These are phyloP conservation scores for Solanum arcanum DNA, from an alignment of 257 asterid species.

Conservation along the genomic window DNA sequence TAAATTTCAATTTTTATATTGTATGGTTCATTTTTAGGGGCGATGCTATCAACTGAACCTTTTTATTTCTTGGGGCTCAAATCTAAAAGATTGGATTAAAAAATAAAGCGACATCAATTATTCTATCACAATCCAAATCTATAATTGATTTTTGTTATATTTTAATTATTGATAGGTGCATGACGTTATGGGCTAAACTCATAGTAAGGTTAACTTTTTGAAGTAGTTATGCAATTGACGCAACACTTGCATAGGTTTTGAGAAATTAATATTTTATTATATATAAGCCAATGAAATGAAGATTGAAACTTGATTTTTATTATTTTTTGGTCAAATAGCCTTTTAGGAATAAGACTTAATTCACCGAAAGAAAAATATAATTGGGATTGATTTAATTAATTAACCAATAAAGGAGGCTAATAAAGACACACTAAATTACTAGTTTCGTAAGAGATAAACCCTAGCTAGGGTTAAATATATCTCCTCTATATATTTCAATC, in stretches of 20 bases:
- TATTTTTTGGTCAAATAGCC: neutral
- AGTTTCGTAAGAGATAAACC: neutral
- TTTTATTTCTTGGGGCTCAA: neutral
- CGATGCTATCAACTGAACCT: no score
- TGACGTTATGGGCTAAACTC: neutral
- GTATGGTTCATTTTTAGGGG: no score
- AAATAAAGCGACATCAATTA: neutral
- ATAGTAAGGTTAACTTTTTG: neutral
- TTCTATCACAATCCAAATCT: rapidly evolving
- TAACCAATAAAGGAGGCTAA: neutral
- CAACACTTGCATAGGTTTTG: neutral
- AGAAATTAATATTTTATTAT: neutral
- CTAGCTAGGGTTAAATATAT: neutral
- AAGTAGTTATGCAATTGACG: neutral
- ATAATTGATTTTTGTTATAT: neutral
- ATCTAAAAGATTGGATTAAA: no score
- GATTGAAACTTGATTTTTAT: neutral
- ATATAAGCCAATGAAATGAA: neutral
- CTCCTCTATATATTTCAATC: neutral
- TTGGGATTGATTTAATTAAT: neutral
- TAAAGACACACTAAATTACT: neutral
- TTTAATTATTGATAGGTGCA: neutral
- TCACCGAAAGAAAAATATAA: neutral
- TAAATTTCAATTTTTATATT: no score
- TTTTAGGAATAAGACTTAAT: neutral